Evolutionary conservation across 116 monocot genomes (phyloP), one percentile per base, ranked within the genome.

Genomic region (Posidonia oceanica): DNA sequence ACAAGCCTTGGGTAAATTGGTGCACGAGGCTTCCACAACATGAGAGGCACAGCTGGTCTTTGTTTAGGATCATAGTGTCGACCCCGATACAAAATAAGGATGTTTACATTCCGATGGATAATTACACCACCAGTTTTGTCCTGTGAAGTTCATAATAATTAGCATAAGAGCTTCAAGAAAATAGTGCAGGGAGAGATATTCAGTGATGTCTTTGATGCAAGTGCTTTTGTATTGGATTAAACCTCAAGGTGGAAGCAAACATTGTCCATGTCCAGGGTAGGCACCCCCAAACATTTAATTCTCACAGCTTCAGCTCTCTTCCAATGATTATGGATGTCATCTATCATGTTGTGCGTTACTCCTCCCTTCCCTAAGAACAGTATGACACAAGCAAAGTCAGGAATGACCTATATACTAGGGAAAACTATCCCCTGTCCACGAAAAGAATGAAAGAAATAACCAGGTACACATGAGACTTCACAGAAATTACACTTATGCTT

Each of bases 171-270:
- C 6, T 51, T 41, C 7, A 23, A 57, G 14, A 70, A 17, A 55
- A 56, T 37, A 53, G 4, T 3, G 5, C n/a, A 52, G 4, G 48
- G 6, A 70, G 5, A 70, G 6, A 16, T 3, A 4, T 56, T 37
- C 23, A 16, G 14, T 7, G n/a, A 40, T 44, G 41, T 2, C 16
- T 70, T 57, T n/a, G 37, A 53, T 23, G 53, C 21, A 68, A 5
- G 36, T 64, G 14, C 21, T 7, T 68, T 22, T 39, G 51, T 48
- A 20, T 41, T 66, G 36, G 12, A 16, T 14, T 41, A 48, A 73
- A 94, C 94, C 94, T 94, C 94, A 17, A 94, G 87, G 67, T 94
- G 89, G 77, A 87, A 89, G 74, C 89, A 89, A 65, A 89, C 69
- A 61, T 94, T 94, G 75, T 89, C 85, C 83, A 94, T 94, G 80